Evolutionary conservation across 345 rosid genomes (phyloP).

Genomic region (Eucalyptus regnans): DNA sequence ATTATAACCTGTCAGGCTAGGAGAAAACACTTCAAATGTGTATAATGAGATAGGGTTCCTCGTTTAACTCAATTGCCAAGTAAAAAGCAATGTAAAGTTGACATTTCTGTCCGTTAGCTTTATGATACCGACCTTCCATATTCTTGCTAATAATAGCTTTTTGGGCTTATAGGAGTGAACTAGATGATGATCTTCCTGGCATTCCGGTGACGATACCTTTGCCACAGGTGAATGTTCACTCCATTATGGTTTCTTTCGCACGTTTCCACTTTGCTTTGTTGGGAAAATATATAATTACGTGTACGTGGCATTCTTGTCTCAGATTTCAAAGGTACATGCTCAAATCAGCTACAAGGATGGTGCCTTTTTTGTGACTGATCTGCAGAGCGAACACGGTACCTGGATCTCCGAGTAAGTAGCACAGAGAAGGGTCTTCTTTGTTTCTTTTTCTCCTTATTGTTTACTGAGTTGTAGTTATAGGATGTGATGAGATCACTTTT

Average conservation of each 20-base stretch:
- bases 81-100: background rate
- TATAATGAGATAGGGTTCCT: background rate
- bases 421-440: background rate
- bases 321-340: slow-evolving; percentile 81
- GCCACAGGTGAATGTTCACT: slow-evolving; percentile 30
- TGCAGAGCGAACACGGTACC: slow-evolving; percentile 68
- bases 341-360: slow-evolving; percentile 65
- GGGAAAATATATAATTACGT: background rate
- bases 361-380: slow-evolving; percentile 58
- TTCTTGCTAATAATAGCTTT: background rate
- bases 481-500: background rate
- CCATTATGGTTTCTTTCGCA: background rate
- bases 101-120: background rate
- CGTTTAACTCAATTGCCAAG: background rate
- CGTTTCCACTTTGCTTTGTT: background rate
- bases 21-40: background rate
- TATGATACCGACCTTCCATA: background rate
- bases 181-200: slow-evolving; percentile 41
- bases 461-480: background rate
- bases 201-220: slow-evolving; percentile 41
- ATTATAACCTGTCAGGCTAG: background rate
- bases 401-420: slow-evolving; percentile 59
- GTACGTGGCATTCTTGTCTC: background rate
- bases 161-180: slow-evolving; percentile 39
- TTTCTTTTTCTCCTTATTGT: background rate